Conservation (phyloP, 257 asterid species). For the Nicotiana tomentosiformis region DNA sequence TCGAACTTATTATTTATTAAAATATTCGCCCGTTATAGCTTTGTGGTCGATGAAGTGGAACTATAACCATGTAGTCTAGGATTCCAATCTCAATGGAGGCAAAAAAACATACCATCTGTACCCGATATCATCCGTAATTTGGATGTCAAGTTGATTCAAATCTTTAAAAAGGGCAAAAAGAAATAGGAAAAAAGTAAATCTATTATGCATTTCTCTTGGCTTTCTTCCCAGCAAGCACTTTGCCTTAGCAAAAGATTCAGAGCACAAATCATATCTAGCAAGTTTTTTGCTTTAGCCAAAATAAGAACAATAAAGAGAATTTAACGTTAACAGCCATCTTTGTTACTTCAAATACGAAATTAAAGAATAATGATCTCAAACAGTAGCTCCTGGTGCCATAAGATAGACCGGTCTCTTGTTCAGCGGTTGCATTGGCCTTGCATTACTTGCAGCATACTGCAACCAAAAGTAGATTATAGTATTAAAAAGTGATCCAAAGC, state of each 20-base stretch:
- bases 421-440: slow-evolving; percentile 53
- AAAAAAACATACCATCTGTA: not conserved
- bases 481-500: too few species aligned
- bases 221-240: not conserved
- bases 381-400: slow-evolving; percentile 20
- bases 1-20: too few species aligned
- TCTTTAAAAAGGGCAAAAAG: not conserved
- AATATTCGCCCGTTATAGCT: too few species aligned
- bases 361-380: not conserved
- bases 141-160: not conserved
- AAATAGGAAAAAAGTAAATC: not conserved
- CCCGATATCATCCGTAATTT: not conserved
- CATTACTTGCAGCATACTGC: slow-evolving; percentile 56
- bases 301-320: not conserved
- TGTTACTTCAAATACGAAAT: not conserved
- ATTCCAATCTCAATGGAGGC: not conserved
- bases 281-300: not conserved
- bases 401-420: slow-evolving; percentile 34
- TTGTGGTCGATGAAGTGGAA: too few species aligned
- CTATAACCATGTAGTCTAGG: too few species aligned
- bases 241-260: not conserved
- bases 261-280: not conserved
- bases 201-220: not conserved
- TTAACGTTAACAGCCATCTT: not conserved
- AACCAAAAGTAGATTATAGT: not conserved